Percentiles rank a stretch among this genome's conserved stretches.
phyloP scores from a whole-genome alignment of 352 stramenopile species.

The Phytophthora tubulina region DNA sequence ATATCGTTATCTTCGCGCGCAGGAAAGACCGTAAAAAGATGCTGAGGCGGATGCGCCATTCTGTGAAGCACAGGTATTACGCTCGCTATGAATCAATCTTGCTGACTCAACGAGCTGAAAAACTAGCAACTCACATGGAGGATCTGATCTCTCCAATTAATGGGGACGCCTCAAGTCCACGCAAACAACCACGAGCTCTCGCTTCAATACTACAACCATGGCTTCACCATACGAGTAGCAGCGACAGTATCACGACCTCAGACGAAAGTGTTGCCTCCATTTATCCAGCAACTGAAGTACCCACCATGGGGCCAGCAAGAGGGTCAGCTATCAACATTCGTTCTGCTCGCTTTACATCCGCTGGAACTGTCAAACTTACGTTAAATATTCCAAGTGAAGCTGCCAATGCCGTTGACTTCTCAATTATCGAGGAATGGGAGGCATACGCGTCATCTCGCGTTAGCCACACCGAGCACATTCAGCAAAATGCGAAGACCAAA shows the following conservation, averaged over 20 bases:
- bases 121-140: constrained; percentile 18
- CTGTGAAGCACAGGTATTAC: constrained; percentile 29
- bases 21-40: constrained; percentile 43
- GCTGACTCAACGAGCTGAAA: constrained; percentile 14
- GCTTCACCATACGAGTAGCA: constrained; percentile 23
- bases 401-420: constrained; percentile 21
- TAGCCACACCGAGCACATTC: constrained; percentile 14
- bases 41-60: constrained; percentile 25
- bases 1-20: constrained; percentile 37
- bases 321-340: constrained; percentile 19
- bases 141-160: background rate
- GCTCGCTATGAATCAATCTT: constrained; percentile 31
- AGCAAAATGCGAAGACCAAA: constrained; percentile 24
- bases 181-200: constrained; percentile 2
- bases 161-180: constrained; percentile 1
- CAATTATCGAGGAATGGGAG: constrained; percentile 36
- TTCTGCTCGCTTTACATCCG: constrained; percentile 18
- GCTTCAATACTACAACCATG: constrained; percentile 13
- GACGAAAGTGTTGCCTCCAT: background rate
- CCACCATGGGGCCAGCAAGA: background rate
- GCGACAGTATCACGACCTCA: background rate
- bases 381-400: constrained; percentile 31
- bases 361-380: constrained; percentile 25
- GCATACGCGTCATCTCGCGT: constrained; percentile 25
- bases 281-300: background rate